Base-by-base conservation (phyloP, 2,329 filamentous ascomycete genomes). In the Corinectria fuckeliana region DNA sequence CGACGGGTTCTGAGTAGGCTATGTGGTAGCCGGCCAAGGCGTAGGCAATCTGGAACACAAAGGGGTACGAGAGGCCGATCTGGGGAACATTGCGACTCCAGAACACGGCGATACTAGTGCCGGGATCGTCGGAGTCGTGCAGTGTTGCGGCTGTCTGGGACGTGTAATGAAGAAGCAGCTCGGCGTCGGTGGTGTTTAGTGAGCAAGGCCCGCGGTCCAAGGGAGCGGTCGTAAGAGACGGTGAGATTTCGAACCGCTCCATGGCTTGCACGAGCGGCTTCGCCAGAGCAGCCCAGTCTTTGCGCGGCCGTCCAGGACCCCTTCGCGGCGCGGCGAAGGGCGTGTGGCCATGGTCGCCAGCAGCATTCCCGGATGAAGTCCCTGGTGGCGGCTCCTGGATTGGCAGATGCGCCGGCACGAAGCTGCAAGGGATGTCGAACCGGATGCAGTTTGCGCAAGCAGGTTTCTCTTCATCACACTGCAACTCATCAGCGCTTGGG, bases 381-480 rank as follows among this genome's bases (percentile, higher is more conserved):
- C 58, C 61, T 20, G 58, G 48, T 26, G 51, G 49, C 54, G 47
- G 49, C 21, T 68, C 69, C 41, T 62, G 61, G 23, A 60, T 62
- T 9, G 65, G 50, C 21, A 52, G 42, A 10, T 61, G 63, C 34
- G 56, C 60, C 9, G 67, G 67, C 34, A 65, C 61, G 51, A 70
- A 73, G 49, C 69, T 67, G 55, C 71, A 74, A 13, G 67, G 63
- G 18, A 73, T 68, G 28, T 68, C 68, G 56, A 74, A 74, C 32
- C 69, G 72, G 23, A 72, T 60, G 61, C 72, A 74, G 62, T 73
- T 74, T 50, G 64, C 65, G 55, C 72, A 74, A 18, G 69, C 63
- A 7, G 72, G 72, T 58, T 71, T 72, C 28, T 70, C 68, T 59
- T 74, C 72, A 57, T 73, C 70, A 41, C 72, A 74, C 72, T 74